Evolutionary conservation across 345 rosid species (phyloP).

Genomic region (Arabis alpina): DNA sequence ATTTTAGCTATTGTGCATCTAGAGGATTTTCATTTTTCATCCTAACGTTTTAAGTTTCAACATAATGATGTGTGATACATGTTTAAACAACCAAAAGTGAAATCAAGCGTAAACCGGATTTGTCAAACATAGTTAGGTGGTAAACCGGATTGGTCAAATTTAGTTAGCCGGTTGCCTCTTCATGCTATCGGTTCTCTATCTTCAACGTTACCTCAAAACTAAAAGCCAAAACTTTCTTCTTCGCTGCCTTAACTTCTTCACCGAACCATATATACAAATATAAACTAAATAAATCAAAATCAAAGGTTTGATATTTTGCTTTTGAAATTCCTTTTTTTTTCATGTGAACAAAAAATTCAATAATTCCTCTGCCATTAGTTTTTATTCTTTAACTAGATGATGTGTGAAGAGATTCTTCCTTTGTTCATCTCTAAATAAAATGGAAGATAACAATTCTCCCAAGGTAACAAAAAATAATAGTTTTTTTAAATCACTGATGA

Average conservation of each 20-base stretch:
- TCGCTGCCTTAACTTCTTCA: conserved; percentile 30
- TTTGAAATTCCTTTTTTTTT: neutral
- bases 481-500: neutral
- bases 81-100: neutral
- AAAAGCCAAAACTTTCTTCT: conserved; percentile 24
- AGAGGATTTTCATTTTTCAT: too few relatives aligned
- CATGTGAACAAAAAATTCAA: neutral
- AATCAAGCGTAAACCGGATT: conserved; percentile 22
- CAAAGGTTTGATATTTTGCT: conserved; percentile 31
- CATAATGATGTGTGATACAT: too few relatives aligned
- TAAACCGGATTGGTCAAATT: neutral
- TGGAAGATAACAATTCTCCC: conserved; percentile 34
- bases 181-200: conserved; percentile 16
- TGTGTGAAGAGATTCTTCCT: conserved; percentile 30
- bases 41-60: too few relatives aligned
- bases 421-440: conserved; percentile 21
- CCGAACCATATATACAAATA: neutral
- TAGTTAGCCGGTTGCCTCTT: conserved; percentile 23
- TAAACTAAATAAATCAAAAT: neutral
- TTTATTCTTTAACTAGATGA: conserved; percentile 18
- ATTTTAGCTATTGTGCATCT: neutral
- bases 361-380: conserved; percentile 40
- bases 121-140: too few relatives aligned
- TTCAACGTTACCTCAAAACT: conserved; percentile 21
- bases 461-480: conserved; percentile 8